Percentiles rank a stretch among this genome's conserved stretches.
Evolutionary conservation across 2,329 filamentous ascomycete species (phyloP).

Genomic region (Epichloe amarillans): DNA sequence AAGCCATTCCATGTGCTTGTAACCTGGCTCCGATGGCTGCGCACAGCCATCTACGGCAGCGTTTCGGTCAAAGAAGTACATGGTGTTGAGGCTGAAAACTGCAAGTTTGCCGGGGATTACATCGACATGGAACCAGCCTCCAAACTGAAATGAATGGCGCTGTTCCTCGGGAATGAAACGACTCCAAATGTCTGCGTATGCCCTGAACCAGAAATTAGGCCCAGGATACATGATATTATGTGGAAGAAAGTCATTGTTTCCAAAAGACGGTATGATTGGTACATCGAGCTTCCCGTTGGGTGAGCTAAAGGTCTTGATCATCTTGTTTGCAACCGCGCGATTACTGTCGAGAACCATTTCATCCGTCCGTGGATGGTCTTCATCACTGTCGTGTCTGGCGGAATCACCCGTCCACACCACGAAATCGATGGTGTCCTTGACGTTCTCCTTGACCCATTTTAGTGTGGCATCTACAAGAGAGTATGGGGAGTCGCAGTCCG

Average conservation of each 20-base stretch:
- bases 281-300: constrained; percentile 47
- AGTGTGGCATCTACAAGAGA: constrained; percentile 79
- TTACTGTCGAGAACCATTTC: constrained; percentile 71
- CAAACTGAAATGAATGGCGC: constrained; percentile 77
- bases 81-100: constrained; percentile 87
- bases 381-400: constrained; percentile 79
- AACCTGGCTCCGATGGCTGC: constrained; percentile 68
- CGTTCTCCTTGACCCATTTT: constrained; percentile 67
- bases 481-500: constrained; percentile 76
- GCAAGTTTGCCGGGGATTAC: constrained; percentile 76
- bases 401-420: constrained; percentile 89
- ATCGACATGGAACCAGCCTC: constrained; percentile 90
- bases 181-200: constrained; percentile 67
- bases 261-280: constrained; percentile 79
- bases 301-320: constrained; percentile 59
- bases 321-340: constrained; percentile 58
- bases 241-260: constrained; percentile 94
- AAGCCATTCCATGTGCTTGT: constrained; percentile 92
- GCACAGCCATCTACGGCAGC: constrained; percentile 86
- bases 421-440: constrained; percentile 74
- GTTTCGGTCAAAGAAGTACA: constrained; percentile 93
- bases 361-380: constrained; percentile 60
- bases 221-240: constrained; percentile 85
- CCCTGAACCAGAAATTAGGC: constrained; percentile 74
- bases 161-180: constrained; percentile 87